Conservation (phyloP, 306 rosid genomes). For the Quercus variabilis region DNA sequence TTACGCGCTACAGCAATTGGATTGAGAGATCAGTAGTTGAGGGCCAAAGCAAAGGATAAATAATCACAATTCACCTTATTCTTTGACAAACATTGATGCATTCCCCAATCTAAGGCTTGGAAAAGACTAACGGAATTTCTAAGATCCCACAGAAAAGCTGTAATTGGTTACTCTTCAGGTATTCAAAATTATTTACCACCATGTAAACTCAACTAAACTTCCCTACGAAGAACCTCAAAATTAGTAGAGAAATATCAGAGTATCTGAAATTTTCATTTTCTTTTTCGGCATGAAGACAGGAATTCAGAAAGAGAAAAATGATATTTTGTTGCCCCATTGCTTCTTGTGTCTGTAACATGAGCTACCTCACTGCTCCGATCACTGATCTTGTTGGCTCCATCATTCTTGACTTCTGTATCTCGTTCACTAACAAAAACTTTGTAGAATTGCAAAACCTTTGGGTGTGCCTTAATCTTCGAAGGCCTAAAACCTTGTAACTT, state of each 20-base stretch:
- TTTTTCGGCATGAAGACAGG: conserved; percentile 4
- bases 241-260: neutral
- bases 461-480: conserved; percentile 38
- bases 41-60: too few relatives aligned
- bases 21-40: too few relatives aligned
- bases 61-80: neutral
- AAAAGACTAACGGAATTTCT: neutral
- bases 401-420: neutral
- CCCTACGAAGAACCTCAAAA: neutral
- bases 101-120: neutral
- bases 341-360: neutral
- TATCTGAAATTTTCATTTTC: conserved; percentile 13
- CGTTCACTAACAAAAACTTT: conserved; percentile 13
- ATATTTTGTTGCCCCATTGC: neutral
- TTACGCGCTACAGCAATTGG: too few relatives aligned
- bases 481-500: conserved; percentile 36
- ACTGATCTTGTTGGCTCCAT: conserved; percentile 3
- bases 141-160: too few relatives aligned
- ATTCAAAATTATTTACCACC: neutral
- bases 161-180: neutral
- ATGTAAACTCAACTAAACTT: neutral
- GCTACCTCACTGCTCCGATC: neutral
- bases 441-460: conserved; percentile 38
- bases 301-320: conserved; percentile 14
- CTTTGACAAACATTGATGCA: neutral